Percentiles rank a stretch among this genome's conserved stretches.
phyloP scores from a whole-genome alignment of 495 filamentous ascomycete genomes.

The Bombardia bombarda region DNA sequence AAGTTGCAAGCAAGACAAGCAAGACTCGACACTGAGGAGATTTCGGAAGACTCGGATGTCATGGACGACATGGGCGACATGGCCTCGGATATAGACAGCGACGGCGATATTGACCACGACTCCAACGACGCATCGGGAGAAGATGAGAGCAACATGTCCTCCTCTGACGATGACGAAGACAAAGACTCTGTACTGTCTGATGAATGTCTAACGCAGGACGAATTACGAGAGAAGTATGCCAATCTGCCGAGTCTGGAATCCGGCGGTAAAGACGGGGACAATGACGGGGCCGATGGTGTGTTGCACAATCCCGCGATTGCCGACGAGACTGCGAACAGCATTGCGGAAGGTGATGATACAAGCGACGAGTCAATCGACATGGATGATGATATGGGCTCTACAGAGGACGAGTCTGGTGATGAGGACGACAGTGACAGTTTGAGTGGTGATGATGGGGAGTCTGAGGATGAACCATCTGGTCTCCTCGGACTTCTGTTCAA shows the following conservation, averaged over 20 bases:
- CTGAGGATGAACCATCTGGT: conserved; percentile 45
- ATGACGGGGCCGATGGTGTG: conserved; percentile 8
- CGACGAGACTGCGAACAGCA: conserved; percentile 22
- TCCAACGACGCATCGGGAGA: conserved; percentile 23
- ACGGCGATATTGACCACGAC: conserved; percentile 18
- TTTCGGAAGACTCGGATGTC: conserved; percentile 44
- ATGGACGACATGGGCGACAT: conserved; percentile 37
- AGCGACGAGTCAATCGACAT: conserved; percentile 82
- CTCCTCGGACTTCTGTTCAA: conserved; percentile 59
- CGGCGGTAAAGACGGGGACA: no score
- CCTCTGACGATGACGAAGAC: conserved; percentile 51
- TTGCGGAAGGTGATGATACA: conserved; percentile 47
- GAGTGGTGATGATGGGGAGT: conserved; percentile 44
- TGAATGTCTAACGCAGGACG: conserved; percentile 68
- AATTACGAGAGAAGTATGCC: conserved; percentile 73
- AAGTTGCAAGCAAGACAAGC: conserved; percentile 46
- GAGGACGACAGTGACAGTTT: conserved; percentile 38
- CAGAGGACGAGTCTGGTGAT: conserved; percentile 43
- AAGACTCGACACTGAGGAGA: conserved; percentile 39
- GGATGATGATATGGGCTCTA: conserved; percentile 75
- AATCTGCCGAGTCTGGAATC: conserved; percentile 48
- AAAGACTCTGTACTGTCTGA: conserved; percentile 54
- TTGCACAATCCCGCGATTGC: conserved; percentile 4
- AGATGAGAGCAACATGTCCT: conserved; percentile 69
- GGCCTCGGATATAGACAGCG: conserved; percentile 39